Conservation (phyloP, 2,329 filamentous ascomycete genomes). For the Fusarium bactridioides region DNA sequence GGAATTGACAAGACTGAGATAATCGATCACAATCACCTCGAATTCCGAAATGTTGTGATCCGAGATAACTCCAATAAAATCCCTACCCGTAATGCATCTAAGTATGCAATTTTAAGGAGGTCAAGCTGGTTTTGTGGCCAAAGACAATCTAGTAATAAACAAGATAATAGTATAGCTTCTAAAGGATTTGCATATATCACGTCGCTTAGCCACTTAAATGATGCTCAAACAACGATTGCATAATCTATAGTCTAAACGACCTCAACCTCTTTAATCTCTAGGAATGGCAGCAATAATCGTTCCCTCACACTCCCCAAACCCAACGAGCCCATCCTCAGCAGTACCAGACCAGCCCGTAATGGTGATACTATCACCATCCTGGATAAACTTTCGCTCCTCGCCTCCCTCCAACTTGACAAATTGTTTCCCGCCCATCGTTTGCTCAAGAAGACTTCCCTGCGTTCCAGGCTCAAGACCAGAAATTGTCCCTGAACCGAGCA, state of each 20-base stretch:
- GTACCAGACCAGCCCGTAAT: constrained; percentile 30
- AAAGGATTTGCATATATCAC: rapidly evolving
- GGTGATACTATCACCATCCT: constrained; percentile 31
- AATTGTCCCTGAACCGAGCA: constrained; percentile 82
- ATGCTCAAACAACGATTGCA: background rate
- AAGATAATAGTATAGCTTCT: rapidly evolving
- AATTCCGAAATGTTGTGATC: background rate
- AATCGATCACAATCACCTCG: rapidly evolving
- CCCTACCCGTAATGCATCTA: rapidly evolving
- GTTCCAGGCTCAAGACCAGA: constrained; percentile 68
- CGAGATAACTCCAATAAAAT: rapidly evolving
- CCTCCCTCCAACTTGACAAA: constrained; percentile 69
- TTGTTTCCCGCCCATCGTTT: constrained; percentile 73
- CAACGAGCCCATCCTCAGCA: constrained; percentile 16
- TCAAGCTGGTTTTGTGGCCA: rapidly evolving
- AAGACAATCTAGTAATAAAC: rapidly evolving
- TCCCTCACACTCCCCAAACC: constrained; percentile 32
- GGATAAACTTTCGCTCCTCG: constrained; percentile 50
- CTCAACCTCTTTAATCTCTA: background rate
- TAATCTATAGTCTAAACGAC: background rate
- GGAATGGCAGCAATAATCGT: constrained; percentile 1
- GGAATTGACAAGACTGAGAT: rapidly evolving
- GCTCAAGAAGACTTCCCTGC: constrained; percentile 75
- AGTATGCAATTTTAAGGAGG: no score
- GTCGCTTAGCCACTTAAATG: rapidly evolving